Percentiles rank a stretch among this genome's conserved stretches.
phyloP scores from a whole-genome alignment of 352 stramenopile species.

The Pythium phragmiticola region DNA sequence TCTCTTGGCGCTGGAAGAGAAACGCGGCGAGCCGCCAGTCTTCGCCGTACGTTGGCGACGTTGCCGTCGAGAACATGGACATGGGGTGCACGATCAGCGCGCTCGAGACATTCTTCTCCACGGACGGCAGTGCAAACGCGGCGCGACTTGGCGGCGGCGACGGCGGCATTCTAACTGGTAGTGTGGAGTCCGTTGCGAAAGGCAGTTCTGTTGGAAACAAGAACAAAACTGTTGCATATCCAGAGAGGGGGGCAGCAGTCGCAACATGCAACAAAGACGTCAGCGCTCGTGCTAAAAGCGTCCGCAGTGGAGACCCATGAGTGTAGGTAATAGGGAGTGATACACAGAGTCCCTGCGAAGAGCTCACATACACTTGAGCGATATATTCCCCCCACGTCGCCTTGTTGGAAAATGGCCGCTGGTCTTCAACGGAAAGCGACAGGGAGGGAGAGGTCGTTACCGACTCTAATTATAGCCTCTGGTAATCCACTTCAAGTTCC shows the following conservation, averaged over 20 bases:
- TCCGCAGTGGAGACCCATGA: too few species aligned
- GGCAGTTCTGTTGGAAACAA: background rate
- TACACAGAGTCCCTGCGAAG: background rate
- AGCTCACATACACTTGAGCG: slow-evolving; percentile 1
- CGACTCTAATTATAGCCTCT: slow-evolving; percentile 15
- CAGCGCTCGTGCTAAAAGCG: background rate
- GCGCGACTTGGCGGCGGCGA: background rate
- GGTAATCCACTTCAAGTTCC: slow-evolving; percentile 19
- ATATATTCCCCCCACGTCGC: background rate
- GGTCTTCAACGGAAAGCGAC: background rate
- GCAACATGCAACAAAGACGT: background rate
- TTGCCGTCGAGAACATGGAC: slow-evolving; percentile 36
- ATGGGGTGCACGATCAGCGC: slow-evolving; percentile 75
- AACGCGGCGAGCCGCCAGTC: slow-evolving; percentile 39
- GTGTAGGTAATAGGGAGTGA: background rate
- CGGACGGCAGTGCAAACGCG: background rate
- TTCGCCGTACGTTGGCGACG: slow-evolving; percentile 34
- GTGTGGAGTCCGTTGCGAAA: background rate
- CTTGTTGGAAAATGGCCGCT: slow-evolving; percentile 2
- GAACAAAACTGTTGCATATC: background rate
- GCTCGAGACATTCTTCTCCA: slow-evolving; percentile 14
- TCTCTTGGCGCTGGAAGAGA: slow-evolving; percentile 34
- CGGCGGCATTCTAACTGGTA: background rate
- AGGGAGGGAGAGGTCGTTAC: slow-evolving; percentile 2
- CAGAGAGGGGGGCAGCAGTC: background rate